Base-by-base conservation (phyloP, 2,329 filamentous ascomycete genomes). In the Coniochaeta sp. region DNA sequence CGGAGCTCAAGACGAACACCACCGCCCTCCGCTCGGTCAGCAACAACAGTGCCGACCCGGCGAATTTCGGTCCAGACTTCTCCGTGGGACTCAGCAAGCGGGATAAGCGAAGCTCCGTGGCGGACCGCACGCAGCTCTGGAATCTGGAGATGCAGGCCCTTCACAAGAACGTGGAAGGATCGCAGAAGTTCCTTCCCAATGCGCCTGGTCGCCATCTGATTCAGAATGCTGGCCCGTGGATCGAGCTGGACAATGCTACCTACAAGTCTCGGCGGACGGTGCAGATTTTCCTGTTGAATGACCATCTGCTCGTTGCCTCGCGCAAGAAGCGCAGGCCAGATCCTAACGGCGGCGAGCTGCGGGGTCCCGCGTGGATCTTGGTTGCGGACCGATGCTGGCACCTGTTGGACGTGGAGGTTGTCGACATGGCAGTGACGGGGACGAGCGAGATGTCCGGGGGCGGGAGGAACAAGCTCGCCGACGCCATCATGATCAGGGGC, bases 121-220 rank as follows among this genome's bases (percentile, higher is more conserved):
- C 81, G 10, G 82, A 86, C 63, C 75, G 83, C 53, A 83, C 81
- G 51, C 81, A 76, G 14, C 72, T 86, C 49, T 86, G 83, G 83
- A 85, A 83, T 62, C 79, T 81, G 28, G 83, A 86, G 66, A 83
- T 86, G 78, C 78, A 95, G 68, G 86, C 90, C 22, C 73, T 99
- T 45, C 99, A 94, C 83, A 97, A 96, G 72, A 89, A 87, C 40
- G 89, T 99, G n/a, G 94, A 97, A 67, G 92, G 92, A 1, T 96
- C 91, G 9, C 94, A 99, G 63, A 97, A 97, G 67, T 99, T 95
- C 63, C 74, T 99, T 10, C 94, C 94, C 13, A 94, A 91, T 51
- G 80, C 91, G 18, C 83, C 88, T 18, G 92, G 91, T n/a, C 85
- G 94, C 33, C 95, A 96, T 65, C 91, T 99, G 45, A 83, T 97